These are phyloP conservation scores for Atkinsonella hypoxylon DNA, from an alignment of 2,329 filamentous ascomycete genomes.

Conservation along the genomic window DNA sequence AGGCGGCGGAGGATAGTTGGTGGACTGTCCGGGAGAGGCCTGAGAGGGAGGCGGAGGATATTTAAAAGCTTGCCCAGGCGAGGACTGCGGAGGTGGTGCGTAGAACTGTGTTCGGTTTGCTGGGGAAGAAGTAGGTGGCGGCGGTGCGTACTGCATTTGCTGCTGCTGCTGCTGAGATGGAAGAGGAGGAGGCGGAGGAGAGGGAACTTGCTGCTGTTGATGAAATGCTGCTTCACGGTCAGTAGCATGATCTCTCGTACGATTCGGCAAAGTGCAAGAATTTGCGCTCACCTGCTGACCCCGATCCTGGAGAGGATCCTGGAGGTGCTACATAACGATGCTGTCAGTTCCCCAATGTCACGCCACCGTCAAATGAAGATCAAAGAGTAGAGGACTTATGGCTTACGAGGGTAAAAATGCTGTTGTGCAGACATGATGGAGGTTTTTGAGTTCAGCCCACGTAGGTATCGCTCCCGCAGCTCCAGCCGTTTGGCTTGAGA, in stretches of 20 bases:
- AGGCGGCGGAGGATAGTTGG: conserved; percentile 18
- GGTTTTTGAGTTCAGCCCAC: not conserved
- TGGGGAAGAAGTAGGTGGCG: conserved; percentile 35
- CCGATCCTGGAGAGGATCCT: conserved; percentile 6
- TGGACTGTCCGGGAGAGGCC: conserved; percentile 7
- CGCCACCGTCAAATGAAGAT: not conserved
- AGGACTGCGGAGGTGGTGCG: conserved; percentile 17
- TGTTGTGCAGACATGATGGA: conserved; percentile 26
- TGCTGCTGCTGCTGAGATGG: conserved; percentile 11
- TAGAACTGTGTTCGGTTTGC: conserved; percentile 34
- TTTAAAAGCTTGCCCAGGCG: conserved; percentile 6
- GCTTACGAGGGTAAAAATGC: conserved; percentile 37
- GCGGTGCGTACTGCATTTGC: conserved; percentile 31
- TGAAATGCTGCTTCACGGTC: conserved; percentile 8
- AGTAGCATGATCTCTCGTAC: not conserved
- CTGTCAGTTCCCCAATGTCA: not conserved
- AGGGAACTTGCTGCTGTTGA: conserved; percentile 10
- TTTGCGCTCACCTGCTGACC: conserved; percentile 15
- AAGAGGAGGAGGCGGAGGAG: not conserved
- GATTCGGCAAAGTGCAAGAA: not conserved
- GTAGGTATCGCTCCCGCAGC: not conserved
- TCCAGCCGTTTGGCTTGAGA: not conserved
- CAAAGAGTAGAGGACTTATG: not conserved
- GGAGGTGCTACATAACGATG: conserved; percentile 8
- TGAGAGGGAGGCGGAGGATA: conserved; percentile 20